These are phyloP conservation scores for Fusarium burgessii DNA, from an alignment of 2,329 filamentous ascomycete genomes.

Conservation along the genomic window DNA sequence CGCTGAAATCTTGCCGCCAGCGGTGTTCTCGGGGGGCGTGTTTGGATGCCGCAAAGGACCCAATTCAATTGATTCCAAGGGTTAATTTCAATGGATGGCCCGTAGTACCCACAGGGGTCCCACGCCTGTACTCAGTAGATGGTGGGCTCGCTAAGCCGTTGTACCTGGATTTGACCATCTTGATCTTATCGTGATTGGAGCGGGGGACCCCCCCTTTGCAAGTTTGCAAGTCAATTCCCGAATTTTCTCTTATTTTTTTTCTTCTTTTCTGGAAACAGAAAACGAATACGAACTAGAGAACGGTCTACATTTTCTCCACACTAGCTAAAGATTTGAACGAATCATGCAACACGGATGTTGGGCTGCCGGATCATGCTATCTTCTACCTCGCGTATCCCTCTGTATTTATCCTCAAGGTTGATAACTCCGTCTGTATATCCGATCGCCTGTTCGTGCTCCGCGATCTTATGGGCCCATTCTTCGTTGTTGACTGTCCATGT, in stretches of 20 bases:
- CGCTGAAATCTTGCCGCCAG: constrained; percentile 25
- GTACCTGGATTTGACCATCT: constrained; percentile 40
- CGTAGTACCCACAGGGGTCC: constrained; percentile 31
- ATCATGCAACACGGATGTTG: constrained; percentile 26
- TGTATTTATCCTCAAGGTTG: constrained; percentile 16
- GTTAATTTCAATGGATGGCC: constrained; percentile 25
- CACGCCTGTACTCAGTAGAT: constrained; percentile 5
- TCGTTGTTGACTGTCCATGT: constrained; percentile 38
- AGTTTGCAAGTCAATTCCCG: constrained; percentile 9
- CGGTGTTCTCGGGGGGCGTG: constrained; percentile 2
- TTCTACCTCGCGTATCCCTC: constrained; percentile 36
- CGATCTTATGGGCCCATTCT: constrained; percentile 36
- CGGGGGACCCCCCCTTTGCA: constrained; percentile 10
- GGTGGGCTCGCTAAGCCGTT: constrained; percentile 23
- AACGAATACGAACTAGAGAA: constrained; percentile 42
- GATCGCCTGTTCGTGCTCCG: constrained; percentile 10
- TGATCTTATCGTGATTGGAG: constrained; percentile 44
- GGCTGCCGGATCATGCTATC: constrained; percentile 43
- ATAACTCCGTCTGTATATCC: constrained; percentile 26
- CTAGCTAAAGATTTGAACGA: neutral
- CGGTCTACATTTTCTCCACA: constrained; percentile 5
- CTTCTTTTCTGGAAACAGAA: constrained; percentile 16
- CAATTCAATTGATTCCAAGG: neutral
- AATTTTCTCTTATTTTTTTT: constrained; percentile 5
- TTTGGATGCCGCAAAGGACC: neutral